Conservation (phyloP, 2,329 filamentous ascomycete species). For the Parastagonospora avenae region DNA sequence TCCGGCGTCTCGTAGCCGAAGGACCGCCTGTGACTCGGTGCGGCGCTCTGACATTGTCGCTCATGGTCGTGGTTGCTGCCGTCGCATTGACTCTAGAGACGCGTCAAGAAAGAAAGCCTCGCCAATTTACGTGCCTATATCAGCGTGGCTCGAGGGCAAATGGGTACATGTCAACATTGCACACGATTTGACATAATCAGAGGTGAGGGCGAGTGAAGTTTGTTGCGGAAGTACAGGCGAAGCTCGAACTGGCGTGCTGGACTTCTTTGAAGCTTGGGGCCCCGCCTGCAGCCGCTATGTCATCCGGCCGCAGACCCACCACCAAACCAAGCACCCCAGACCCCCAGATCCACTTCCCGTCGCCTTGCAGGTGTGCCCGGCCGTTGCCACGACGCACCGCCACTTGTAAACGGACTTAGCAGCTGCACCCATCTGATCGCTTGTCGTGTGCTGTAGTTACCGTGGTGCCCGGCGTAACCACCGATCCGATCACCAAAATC, state of each 20-base stretch:
- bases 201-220: neutral
- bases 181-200: neutral
- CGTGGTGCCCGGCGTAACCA: too few relatives aligned
- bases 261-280: neutral
- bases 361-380: neutral
- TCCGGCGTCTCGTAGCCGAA: neutral
- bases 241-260: neutral
- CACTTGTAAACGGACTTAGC: neutral
- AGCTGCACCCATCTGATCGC: too few relatives aligned
- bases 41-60: slow-evolving; percentile 2
- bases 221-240: neutral
- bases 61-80: slow-evolving; percentile 5
- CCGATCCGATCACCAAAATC: too few relatives aligned
- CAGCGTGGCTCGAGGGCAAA: neutral
- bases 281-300: neutral
- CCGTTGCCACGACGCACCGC: neutral
- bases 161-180: neutral
- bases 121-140: too few relatives aligned
- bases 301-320: neutral
- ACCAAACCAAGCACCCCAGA: neutral
- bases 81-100: too few relatives aligned
- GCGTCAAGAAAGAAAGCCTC: too few relatives aligned
- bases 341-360: neutral
- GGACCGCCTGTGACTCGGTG: neutral
- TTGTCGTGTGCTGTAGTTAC: too few relatives aligned